Evolutionary conservation across 257 asterid genomes (phyloP).

Genomic region (Buddleja alternifolia): DNA sequence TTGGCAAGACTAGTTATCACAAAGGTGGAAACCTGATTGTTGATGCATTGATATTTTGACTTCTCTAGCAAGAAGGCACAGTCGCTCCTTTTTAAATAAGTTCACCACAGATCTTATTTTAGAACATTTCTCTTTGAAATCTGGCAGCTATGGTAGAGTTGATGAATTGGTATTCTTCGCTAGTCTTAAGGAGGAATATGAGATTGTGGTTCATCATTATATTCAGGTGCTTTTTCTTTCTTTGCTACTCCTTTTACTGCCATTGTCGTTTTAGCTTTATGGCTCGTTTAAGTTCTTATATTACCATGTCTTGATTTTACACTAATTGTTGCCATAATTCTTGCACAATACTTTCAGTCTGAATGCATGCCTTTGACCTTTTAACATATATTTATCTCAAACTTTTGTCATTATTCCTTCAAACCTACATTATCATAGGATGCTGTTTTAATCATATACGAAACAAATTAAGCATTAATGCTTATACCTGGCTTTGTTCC

Average conservation of each 20-base stretch:
- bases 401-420: constrained; percentile 17
- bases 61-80: constrained; percentile 16
- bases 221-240: constrained; percentile 71
- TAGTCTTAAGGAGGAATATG: constrained; percentile 87
- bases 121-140: constrained; percentile 34
- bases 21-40: constrained; percentile 2
- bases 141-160: constrained; percentile 91
- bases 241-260: constrained; percentile 10
- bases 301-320: constrained; percentile 5
- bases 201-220: constrained; percentile 92
- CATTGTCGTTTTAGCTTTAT: not conserved
- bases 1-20: constrained; percentile 14
- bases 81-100: constrained; percentile 14
- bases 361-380: constrained; percentile 18
- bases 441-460: not conserved
- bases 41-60: constrained; percentile 27
- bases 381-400: not conserved
- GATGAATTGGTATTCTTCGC: constrained; percentile 99
- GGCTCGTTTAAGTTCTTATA: constrained; percentile 4
- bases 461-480: constrained; percentile 1
- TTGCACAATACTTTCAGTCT: constrained; percentile 10
- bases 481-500: constrained; percentile 23
- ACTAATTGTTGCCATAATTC: constrained; percentile 10
- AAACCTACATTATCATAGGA: constrained; percentile 9
- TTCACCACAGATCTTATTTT: constrained; percentile 18